phyloP scores from a whole-genome alignment of 176 grass and related monocot species.

The Musa itinerans region DNA sequence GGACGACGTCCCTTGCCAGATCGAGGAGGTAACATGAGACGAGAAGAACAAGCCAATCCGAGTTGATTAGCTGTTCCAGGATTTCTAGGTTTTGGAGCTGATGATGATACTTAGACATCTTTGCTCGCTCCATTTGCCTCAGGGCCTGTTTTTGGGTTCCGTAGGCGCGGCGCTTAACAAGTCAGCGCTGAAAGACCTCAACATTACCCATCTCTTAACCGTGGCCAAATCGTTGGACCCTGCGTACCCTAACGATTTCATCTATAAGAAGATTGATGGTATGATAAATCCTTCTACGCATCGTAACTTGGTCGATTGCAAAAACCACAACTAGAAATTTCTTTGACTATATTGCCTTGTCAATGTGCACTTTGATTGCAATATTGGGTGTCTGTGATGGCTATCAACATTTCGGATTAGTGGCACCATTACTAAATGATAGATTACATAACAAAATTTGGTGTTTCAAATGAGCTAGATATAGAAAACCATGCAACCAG shows the following conservation, averaged over 20 bases:
- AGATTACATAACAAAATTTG: no score
- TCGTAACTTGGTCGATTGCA: background rate
- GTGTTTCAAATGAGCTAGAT: no score
- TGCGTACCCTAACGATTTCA: constrained; percentile 57
- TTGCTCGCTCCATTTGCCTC: background rate
- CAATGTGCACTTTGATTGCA: constrained; percentile 2
- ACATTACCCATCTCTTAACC: constrained; percentile 65
- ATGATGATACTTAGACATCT: background rate
- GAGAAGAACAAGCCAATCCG: no score
- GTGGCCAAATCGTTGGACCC: constrained; percentile 66
- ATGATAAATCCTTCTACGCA: background rate
- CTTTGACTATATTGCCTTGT: constrained; percentile 9
- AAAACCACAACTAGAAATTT: background rate
- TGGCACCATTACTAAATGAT: no score
- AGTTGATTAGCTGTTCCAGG: background rate
- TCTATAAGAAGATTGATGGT: constrained; percentile 88
- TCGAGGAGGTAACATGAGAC: constrained; percentile 35
- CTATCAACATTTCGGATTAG: no score
- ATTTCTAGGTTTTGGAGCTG: background rate
- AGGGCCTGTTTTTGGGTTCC: constrained; percentile 88
- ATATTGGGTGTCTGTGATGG: background rate
- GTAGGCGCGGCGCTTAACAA: constrained; percentile 66
- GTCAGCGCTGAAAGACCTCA: constrained; percentile 51
- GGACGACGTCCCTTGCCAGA: constrained; percentile 40
- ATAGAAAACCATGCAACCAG: no score